Evolutionary conservation across 305 asterid species (phyloP).

Genomic region (Caryopteris hybrid): DNA sequence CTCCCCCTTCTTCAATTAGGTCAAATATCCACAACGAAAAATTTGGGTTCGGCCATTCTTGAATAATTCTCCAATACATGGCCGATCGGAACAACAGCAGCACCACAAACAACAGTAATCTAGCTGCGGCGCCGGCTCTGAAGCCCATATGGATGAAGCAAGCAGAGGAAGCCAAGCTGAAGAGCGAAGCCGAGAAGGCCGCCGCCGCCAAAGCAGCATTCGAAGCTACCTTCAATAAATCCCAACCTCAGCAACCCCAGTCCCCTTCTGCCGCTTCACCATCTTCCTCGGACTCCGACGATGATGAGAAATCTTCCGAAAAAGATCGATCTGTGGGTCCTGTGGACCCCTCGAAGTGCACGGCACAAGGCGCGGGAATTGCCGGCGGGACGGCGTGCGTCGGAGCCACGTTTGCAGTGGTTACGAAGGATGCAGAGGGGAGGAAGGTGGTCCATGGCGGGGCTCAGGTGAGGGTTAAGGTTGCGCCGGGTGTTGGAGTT

Average conservation of each 20-base stretch:
- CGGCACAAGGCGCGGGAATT: constrained; percentile 88
- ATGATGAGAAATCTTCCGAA: constrained; percentile 49
- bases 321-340: constrained; percentile 62
- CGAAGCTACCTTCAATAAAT: constrained; percentile 84
- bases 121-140: constrained; percentile 31
- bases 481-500: constrained; percentile 85
- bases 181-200: constrained; percentile 89
- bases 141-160: constrained; percentile 96
- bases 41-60: constrained; percentile 36
- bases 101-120: constrained; percentile 27
- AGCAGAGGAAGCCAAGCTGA: constrained; percentile 94
- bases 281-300: constrained; percentile 57
- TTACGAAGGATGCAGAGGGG: constrained; percentile 75
- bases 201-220: constrained; percentile 99
- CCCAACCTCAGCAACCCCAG: constrained; percentile 32
- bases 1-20: no score
- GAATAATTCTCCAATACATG: constrained; percentile 27
- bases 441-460: constrained; percentile 84
- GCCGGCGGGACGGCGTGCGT: constrained; percentile 95
- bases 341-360: constrained; percentile 79
- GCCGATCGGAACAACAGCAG: constrained; percentile 54
- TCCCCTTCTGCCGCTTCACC: constrained; percentile 28
- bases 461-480: constrained; percentile 70
- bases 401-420: constrained; percentile 66
- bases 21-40: no score